Conservation (phyloP, 2,329 filamentous ascomycete genomes). For the Alternaria burnsii region DNA sequence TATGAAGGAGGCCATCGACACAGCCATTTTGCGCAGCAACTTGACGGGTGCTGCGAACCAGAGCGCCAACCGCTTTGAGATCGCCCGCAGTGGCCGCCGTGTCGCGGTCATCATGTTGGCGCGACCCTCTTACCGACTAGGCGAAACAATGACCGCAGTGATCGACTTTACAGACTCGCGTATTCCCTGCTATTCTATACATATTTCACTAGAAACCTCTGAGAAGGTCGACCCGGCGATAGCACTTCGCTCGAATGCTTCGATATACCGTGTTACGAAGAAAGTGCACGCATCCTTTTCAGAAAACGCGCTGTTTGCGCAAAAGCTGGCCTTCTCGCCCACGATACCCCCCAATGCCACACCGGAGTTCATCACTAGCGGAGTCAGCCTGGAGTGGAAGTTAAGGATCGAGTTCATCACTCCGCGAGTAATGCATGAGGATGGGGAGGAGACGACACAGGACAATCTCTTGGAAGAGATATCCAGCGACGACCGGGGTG, state of each 20-base stretch:
- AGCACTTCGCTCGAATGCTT: slow-evolving; percentile 84
- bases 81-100: slow-evolving; percentile 88
- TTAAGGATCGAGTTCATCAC: slow-evolving; percentile 93
- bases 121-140: slow-evolving; percentile 85
- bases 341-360: slow-evolving; percentile 85
- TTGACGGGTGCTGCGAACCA: slow-evolving; percentile 72
- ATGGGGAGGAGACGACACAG: slow-evolving; percentile 39
- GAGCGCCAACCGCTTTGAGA: slow-evolving; percentile 93
- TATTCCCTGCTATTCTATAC: slow-evolving; percentile 85
- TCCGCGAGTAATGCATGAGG: slow-evolving; percentile 60
- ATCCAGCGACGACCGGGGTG: slow-evolving; percentile 78
- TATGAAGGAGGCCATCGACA: slow-evolving; percentile 86
- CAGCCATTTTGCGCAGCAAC: slow-evolving; percentile 78
- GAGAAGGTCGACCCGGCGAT: slow-evolving; percentile 83
- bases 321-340: slow-evolving; percentile 80
- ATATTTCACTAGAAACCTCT: slow-evolving; percentile 83
- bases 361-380: slow-evolving; percentile 90
- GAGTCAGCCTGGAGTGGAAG: slow-evolving; percentile 87
- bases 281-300: slow-evolving; percentile 80
- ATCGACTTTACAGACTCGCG: slow-evolving; percentile 83
- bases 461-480: slow-evolving; percentile 76
- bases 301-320: slow-evolving; percentile 83
- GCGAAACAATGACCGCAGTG: slow-evolving; percentile 83
- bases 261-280: slow-evolving; percentile 85
- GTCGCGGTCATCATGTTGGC: slow-evolving; percentile 91